Evolutionary conservation across 352 stramenopile genomes (phyloP), one percentile per base, ranked within the genome.

Genomic region (Phytophthora podocarpi): DNA sequence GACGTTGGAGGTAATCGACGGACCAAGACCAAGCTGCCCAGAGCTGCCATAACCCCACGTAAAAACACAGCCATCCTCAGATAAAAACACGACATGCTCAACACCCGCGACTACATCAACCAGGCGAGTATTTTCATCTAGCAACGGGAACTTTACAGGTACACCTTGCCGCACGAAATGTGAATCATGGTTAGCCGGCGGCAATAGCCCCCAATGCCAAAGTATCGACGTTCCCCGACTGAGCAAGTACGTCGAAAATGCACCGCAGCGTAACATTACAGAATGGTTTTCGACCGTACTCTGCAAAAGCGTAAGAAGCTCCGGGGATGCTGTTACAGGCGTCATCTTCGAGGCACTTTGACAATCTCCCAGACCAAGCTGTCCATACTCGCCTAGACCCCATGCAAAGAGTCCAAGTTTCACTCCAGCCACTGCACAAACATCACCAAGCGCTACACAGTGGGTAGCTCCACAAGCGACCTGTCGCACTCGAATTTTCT

Each of bases 401-500:
- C 73, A 82, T 3, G 67, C 28, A 47, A 64, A 74, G 27, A 85
- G 16, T 34, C 39, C 20, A 37, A 36, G 4, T 5, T 10, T 20
- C 4, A 40, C 41, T 31, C 27, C 34, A 7, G 52, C 45, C 24
- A 2, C 13, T 13, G 13, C 15, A 13, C 6, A 45, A 30, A 59
- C 28, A 11, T 59, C 40, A 36, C 55, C 31, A 15, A 85, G 58
- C 7, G 37, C 73, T 10, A 77, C 21, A 18, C 72, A 80, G 48
- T 85, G 76, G 13, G 72, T 82, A 31, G 63, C 48, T 20, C 72
- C 76, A 18, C 72, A 85, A 13, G 76, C 64, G 15, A 82, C 21
- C 21, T 82, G 73, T 5, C 15, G 53, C 1, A 82, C 59, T 20
- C 43, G 43, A 39, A 61, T 32, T 34, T 43, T 46, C 35, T 31